Evolutionary conservation across 768 basidiomycete species (phyloP).

Genomic region (Rickenella mellea): DNA sequence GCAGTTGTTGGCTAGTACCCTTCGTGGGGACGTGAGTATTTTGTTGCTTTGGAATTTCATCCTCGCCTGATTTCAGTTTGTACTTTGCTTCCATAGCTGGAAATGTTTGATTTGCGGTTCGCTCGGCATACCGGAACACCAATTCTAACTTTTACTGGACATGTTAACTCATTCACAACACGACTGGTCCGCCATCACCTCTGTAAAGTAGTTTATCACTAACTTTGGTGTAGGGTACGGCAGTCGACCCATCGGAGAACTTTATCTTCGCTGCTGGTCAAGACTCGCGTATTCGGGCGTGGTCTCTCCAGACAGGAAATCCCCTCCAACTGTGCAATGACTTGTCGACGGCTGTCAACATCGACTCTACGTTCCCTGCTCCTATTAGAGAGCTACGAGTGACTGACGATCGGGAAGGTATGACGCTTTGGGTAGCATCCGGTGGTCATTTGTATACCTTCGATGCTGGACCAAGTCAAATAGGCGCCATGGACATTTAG

Average conservation of each 20-base stretch:
- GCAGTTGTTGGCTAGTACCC: conserved; percentile 46
- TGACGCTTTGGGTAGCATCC: too few species aligned
- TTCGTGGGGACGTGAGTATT: conserved; percentile 48
- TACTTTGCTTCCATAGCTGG: conserved; percentile 41
- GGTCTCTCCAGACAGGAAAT: too few species aligned
- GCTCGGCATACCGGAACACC: conserved; percentile 32
- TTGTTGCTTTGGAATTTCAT: background rate
- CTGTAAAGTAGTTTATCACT: background rate
- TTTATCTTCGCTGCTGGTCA: conserved; percentile 64
- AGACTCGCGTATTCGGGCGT: conserved; percentile 53
- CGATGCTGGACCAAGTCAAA: too few species aligned
- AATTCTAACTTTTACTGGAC: conserved; percentile 38
- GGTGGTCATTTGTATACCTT: too few species aligned
- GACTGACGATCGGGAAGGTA: too few species aligned
- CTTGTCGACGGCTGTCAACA: too few species aligned
- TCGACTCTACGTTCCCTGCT: too few species aligned
- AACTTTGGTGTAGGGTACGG: conserved; percentile 41
- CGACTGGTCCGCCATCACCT: conserved; percentile 34
- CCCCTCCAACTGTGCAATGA: too few species aligned
- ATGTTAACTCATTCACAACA: conserved; percentile 44
- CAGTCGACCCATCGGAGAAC: conserved; percentile 43
- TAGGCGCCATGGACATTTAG: too few species aligned
- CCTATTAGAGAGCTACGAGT: too few species aligned
- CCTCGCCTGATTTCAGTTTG: background rate
- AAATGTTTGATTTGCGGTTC: conserved; percentile 56